Evolutionary conservation across 2,329 filamentous ascomycete genomes (phyloP), one percentile per base, ranked within the genome.

Genomic region (Aspergillus phoenicis): DNA sequence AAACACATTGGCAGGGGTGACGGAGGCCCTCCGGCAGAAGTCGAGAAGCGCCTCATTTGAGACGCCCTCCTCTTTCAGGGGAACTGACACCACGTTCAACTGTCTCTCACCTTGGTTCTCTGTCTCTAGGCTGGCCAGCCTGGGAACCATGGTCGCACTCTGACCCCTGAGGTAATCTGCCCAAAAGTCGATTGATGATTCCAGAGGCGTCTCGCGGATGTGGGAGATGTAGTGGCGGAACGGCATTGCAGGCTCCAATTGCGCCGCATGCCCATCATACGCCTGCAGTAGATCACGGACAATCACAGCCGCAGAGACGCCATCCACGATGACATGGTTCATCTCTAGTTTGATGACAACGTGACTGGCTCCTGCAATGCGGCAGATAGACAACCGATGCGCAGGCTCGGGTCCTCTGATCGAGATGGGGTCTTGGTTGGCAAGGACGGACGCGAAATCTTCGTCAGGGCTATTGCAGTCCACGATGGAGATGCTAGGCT

Each of bases 321-420:
- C 66, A 59, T 68, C 66, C 7, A 67, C 54, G 3, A 68, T 51
- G 33, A 62, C 59, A 49, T 68, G 66, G 20, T 53, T 66, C 13
- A 67, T 59, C 24, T 62, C 60, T 0, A 68, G 58, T 11, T 63
- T 30, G 47, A 52, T 62, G 26, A 59, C 58, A n/a, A 64, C 22
- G 33, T n/a, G n/a, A 8, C 20, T 48, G 15, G 24, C 51, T 20
- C 24, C 28, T 15, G 33, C 8, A 8, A 38, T 38, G 5, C n/a
- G 15, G 30, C 49, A 52, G 8, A 61, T 22, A 7, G 38, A 22
- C 13, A 60, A 24, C 3, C 51, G 38, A 36, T 60, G 52, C 5
- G 33, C 38, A 17, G 47, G 60, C 5, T 53, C 49, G 3, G 39
- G 49, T 24, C 38, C 38, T 17, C 6, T 28, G 52, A 24, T n/a